Base-by-base conservation (phyloP, 1,284 basidiomycete species). In the Austroboletus rostrupii region DNA sequence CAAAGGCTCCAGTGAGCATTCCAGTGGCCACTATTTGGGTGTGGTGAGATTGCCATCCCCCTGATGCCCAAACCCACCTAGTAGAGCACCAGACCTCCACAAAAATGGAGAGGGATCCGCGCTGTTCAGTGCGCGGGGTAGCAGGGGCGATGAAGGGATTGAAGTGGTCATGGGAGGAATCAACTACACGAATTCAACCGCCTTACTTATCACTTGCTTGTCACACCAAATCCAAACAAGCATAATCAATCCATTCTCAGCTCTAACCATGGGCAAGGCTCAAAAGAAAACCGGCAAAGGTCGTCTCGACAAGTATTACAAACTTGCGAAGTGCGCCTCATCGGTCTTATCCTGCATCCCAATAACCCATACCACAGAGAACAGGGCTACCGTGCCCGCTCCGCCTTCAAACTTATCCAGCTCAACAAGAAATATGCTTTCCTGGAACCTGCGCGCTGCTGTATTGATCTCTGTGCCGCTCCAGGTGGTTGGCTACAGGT, bases 401-500 rank as follows among this genome's bases (percentile, higher is more conserved):
- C 97, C 20, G 97, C 97, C 4, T 99, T 99, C 87, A 99, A 99
- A 76, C 83, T 99, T 52, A 95, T 99, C 51, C 97, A 99, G 70
- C 77, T 99, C 58, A 99, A 99, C 79, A 96, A 97, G 69, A 98
- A 98, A 74, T 99, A 90, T 73, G 83, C 87, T 36, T 90, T 99
- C 64, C 80, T 99, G 37, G 92, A 96, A 65, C 79, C 82, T 45
- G 88, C 97, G 29, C 80, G 87, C 82, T 98, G 96, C 70, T 92
- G 88, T 50, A 97, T 99, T 68, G 97, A 99, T 81, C 78, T 99
- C 46, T 99, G 97, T 74, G 97, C 97, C 44, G 97, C 97, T 9
- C 97, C 97, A 7, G 97, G 97, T 66, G 97, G 97, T 69, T 99
- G 97, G 97, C 79, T 99, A 5, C 97, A 99, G 70, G 97, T 99